Conservation (phyloP, 2,329 filamentous ascomycete genomes). For the Tolypocladium capitatum region DNA sequence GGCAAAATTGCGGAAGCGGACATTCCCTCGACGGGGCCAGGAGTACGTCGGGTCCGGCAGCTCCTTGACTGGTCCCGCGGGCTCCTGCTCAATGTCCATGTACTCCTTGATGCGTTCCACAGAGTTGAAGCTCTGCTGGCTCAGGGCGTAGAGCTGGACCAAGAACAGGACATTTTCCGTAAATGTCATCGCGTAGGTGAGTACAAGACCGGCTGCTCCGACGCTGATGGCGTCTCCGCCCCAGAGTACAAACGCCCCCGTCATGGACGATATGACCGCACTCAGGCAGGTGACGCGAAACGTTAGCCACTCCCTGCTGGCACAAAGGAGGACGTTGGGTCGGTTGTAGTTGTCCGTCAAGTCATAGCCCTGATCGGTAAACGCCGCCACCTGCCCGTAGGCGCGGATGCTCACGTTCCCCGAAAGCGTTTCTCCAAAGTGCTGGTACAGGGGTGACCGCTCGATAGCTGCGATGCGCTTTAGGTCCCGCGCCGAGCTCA, state of each 20-base stretch:
- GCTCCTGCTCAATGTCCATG: neutral
- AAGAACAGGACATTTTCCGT: neutral
- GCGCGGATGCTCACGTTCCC: conserved; percentile 1
- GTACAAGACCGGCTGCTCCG: neutral
- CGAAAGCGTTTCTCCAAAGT: neutral
- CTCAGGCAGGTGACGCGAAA: neutral
- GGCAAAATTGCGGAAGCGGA: conserved; percentile 1
- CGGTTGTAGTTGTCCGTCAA: neutral
- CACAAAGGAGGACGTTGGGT: neutral
- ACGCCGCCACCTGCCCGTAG: neutral
- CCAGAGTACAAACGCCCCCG: neutral
- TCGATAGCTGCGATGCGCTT: neutral
- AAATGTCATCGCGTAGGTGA: neutral
- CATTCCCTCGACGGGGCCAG: conserved; percentile 1
- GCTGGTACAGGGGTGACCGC: neutral
- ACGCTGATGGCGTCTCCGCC: neutral
- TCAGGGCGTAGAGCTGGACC: neutral
- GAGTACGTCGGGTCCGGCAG: neutral
- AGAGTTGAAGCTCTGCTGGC: neutral
- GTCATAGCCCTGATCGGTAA: neutral
- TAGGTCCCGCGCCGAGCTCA: neutral
- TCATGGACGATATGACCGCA: neutral
- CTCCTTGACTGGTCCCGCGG: neutral
- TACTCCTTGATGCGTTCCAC: neutral
- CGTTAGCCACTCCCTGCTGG: neutral